A percentile compares a stretch with the other conserved stretches of the same genome.
These are phyloP conservation scores for Allantophomopsis cytisporea DNA, from an alignment of 2,329 filamentous ascomycete genomes.

Conservation along the genomic window DNA sequence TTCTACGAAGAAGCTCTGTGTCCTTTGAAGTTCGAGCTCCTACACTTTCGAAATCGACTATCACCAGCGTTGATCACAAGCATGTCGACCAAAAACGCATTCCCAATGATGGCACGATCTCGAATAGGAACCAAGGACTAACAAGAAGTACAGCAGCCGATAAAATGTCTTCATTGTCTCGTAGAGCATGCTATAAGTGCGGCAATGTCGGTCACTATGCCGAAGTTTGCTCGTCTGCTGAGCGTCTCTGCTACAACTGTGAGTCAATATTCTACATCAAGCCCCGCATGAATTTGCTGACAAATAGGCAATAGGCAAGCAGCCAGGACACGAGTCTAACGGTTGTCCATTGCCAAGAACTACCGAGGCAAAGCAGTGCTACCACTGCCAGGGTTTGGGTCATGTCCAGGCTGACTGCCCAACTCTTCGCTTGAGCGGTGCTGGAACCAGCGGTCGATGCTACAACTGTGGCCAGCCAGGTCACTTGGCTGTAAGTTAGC, in stretches of 20 bases:
- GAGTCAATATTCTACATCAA: constrained; percentile 21
- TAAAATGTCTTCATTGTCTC: constrained; percentile 64
- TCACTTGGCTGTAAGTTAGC: constrained; percentile 65
- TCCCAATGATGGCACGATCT: too few species aligned
- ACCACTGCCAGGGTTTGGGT: constrained; percentile 96
- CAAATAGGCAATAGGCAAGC: constrained; percentile 45
- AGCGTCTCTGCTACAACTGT: constrained; percentile 99
- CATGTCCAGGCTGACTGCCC: constrained; percentile 99
- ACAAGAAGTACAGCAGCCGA: too few species aligned
- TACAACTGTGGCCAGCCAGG: constrained; percentile 93
- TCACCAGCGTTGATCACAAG: too few species aligned
- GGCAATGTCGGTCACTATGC: constrained; percentile 70
- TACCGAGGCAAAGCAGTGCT: constrained; percentile 99
- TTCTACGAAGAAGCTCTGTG: too few species aligned
- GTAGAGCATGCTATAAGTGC: constrained; percentile 60
- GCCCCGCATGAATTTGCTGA: too few species aligned
- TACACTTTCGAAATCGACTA: too few species aligned
- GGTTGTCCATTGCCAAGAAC: constrained; percentile 92
- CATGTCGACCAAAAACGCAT: too few species aligned
- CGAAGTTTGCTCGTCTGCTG: constrained; percentile 94
- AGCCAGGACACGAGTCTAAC: constrained; percentile 93
- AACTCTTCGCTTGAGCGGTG: constrained; percentile 80
- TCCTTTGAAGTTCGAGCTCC: too few species aligned
- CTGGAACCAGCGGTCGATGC: constrained; percentile 73
- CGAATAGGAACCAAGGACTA: too few species aligned